Evolutionary conservation across 2,329 filamentous ascomycete genomes (phyloP).

Genomic region (Aspergillus sp.): DNA sequence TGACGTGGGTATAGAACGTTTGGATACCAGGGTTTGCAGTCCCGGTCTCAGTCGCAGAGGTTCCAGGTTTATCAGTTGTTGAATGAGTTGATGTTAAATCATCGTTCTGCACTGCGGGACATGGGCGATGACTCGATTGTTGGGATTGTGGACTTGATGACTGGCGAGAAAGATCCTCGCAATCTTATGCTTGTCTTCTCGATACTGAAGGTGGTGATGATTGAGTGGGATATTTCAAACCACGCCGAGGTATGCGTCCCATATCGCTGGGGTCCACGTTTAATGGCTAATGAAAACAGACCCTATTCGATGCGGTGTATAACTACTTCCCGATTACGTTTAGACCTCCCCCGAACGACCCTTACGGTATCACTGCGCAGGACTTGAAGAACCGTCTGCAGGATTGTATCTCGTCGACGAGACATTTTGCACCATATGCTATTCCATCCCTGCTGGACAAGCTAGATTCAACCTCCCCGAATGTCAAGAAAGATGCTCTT

Average conservation of each 20-base stretch:
- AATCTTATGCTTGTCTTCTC: slow-evolving; percentile 67
- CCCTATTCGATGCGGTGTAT: slow-evolving; percentile 61
- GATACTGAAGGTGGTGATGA: slow-evolving; percentile 58
- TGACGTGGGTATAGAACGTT: slow-evolving; percentile 34
- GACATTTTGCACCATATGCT: slow-evolving; percentile 58
- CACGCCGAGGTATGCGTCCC: slow-evolving; percentile 47
- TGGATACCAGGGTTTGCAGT: slow-evolving; percentile 50
- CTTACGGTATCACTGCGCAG: slow-evolving; percentile 62
- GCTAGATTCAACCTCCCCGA: slow-evolving; percentile 61
- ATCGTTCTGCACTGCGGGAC: slow-evolving; percentile 50
- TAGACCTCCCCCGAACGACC: slow-evolving; percentile 61
- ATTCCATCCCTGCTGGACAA: slow-evolving; percentile 64
- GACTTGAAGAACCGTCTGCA: slow-evolving; percentile 59
- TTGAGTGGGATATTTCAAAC: slow-evolving; percentile 59
- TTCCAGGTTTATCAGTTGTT: slow-evolving; percentile 57
- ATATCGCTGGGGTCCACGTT: background rate
- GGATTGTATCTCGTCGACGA: slow-evolving; percentile 57
- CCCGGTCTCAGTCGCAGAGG: slow-evolving; percentile 57
- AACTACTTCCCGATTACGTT: slow-evolving; percentile 69
- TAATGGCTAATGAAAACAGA: slow-evolving; percentile 22
- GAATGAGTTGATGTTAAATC: slow-evolving; percentile 56
- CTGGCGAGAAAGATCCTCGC: slow-evolving; percentile 62
- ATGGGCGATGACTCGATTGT: slow-evolving; percentile 56
- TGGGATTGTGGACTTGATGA: slow-evolving; percentile 58
- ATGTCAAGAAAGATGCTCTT: slow-evolving; percentile 63